These are phyloP conservation scores for Pichia kluyveri DNA, from an alignment of 805 yeast species.

Conservation along the genomic window DNA sequence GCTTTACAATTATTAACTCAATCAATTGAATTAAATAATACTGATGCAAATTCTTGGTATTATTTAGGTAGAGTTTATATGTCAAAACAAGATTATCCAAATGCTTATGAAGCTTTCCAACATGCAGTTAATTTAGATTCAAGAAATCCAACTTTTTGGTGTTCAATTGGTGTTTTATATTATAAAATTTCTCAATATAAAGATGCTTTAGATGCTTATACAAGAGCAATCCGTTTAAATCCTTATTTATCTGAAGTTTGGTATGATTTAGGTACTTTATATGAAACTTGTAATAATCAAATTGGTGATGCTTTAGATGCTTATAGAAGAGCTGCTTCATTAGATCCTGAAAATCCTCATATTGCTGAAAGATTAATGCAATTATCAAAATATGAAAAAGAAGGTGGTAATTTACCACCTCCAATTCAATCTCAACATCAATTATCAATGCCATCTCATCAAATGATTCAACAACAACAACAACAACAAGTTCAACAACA, in stretches of 20 bases:
- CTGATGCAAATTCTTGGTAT: constrained; percentile 97
- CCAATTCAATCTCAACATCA: constrained; percentile 57
- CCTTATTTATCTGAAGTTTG: constrained; percentile 97
- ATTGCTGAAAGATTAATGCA: constrained; percentile 89
- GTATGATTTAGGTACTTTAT: constrained; percentile 95
- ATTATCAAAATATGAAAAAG: constrained; percentile 61
- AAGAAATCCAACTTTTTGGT: constrained; percentile 97
- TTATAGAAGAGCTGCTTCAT: constrained; percentile 88
- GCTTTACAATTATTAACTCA: constrained; percentile 78
- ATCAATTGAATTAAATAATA: constrained; percentile 79
- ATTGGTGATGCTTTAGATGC: constrained; percentile 93
- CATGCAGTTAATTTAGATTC: constrained; percentile 97
- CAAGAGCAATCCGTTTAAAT: constrained; percentile 89
- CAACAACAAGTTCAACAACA: constrained; percentile 26
- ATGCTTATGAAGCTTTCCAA: constrained; percentile 97
- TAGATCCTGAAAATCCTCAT: constrained; percentile 91
- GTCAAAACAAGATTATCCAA: constrained; percentile 90
- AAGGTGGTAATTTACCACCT: constrained; percentile 48
- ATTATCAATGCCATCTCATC: constrained; percentile 29
- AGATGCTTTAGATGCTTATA: constrained; percentile 95
- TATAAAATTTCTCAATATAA: constrained; percentile 94
- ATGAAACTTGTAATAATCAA: constrained; percentile 96
- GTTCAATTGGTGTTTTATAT: constrained; percentile 89
- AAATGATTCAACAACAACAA: constrained; percentile 29
- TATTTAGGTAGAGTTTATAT: constrained; percentile 93